Base-by-base conservation (phyloP, 306 rosid species). In the Potentilla sterilis region DNA sequence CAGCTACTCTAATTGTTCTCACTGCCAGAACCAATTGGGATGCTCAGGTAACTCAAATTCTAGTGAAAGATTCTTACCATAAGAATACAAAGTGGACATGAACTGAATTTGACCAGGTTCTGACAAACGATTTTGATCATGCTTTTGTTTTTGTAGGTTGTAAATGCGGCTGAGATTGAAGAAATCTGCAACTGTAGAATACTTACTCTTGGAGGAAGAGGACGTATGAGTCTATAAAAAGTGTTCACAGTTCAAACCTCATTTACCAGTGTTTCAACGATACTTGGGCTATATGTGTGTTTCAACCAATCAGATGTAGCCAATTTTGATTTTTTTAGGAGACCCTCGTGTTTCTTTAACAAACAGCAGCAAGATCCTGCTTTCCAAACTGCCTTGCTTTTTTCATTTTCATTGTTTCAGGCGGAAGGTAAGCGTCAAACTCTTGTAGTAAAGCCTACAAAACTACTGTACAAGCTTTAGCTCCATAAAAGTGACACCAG, bases 21-120 rank as follows among this genome's bases (percentile, higher is more conserved):
- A 88, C 93, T 7, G 89, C 82, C 6, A 85, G 89, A 77, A 87
- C 96, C 67, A 81, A 91, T 43, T 91, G 96, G 93, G 44, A 81
- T 61, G 74, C 75, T 9, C 91, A 91, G 93, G 96, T 90, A 69
- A 73, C 37, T 58, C 37, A 49, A 46, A 59, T 11, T 67, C 22
- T 46, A 4, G 40, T 24, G 28, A 52, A 13, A 44, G 10, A n/a
- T 43, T 40, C 40, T 8, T 59, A 35, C 52, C 15, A 19, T 52
- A 22, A 15, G 22, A 37, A 42, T 43, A 61, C 3, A 32, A 16
- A 11, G 59, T n/a, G 69, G 47, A 22, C 43, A 40, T 75, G 18
- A 72, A 48, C 15, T 67, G 69, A 6, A 55, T 42, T 12, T 61
- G 65, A 49, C 43, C 68, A 38, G 14, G 43, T 19, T 80, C 64